Base-by-base conservation (phyloP, 1,284 basidiomycete genomes). In the Austroboletus olivaceoglutinosus region DNA sequence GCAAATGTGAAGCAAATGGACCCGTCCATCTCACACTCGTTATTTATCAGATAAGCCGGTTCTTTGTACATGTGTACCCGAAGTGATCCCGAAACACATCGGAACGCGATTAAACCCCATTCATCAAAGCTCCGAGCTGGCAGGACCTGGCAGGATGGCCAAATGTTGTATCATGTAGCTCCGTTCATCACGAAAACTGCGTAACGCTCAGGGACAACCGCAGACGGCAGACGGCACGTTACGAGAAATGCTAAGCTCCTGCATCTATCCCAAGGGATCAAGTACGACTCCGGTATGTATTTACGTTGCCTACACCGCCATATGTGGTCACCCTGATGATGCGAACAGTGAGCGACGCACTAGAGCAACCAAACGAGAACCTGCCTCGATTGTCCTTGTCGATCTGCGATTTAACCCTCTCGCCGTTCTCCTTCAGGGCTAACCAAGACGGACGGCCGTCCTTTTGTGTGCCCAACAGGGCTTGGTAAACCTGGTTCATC, bases 391-490 rank as follows among this genome's bases (percentile, higher is more conserved):
- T 62, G 46, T 72, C 72, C 36, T 58, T 51, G 40, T 58, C 65
- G 45, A 64, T 43, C 37, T 64, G 59, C 39, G 57, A 48, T 54
- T 69, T 58, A 16, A 75, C 53, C 48, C 65, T 58, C 43, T 64
- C 59, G 50, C 60, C 63, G 39, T 74, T 71, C 56, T 86, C 85
- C 64, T 77, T 70, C 59, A 88, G 53, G 16, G 76, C 69, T 46
- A 83, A 78, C 65, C 80, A 70, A 8, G 80, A 81, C 11, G 85
- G 83, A 51, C 73, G 65, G 19, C 71, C 65, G n/a, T 64, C 58
- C 12, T 55, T 63, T 29, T 64, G 60, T 4, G 80, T 76, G 8
- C 86, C 86, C 66, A 82, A 85, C 58, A 89, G 63, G 45, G 82
- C 79, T 51, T 76, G 76, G 47, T 77, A 67, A 42, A 86, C 76